These are phyloP conservation scores for Mycena vulgaris DNA, from an alignment of 768 basidiomycete species.

Conservation along the genomic window DNA sequence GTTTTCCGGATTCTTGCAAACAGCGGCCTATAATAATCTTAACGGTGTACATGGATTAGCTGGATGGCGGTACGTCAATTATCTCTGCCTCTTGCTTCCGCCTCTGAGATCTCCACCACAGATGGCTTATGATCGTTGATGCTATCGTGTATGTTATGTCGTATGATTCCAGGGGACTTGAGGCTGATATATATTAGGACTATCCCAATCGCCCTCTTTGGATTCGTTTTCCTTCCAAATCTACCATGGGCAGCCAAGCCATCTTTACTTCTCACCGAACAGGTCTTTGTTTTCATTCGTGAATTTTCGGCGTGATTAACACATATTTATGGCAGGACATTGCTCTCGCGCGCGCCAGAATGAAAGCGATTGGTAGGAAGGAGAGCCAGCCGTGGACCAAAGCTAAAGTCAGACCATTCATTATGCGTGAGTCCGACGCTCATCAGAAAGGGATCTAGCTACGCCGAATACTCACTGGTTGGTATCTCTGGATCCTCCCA, in stretches of 20 bases:
- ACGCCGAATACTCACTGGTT: constrained; percentile 29
- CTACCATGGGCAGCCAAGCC: constrained; percentile 36
- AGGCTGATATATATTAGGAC: constrained; percentile 23
- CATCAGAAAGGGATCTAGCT: constrained; percentile 9
- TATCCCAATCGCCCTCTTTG: constrained; percentile 36
- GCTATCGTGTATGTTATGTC: constrained; percentile 31
- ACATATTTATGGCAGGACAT: constrained; percentile 18
- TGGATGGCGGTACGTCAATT: constrained; percentile 33
- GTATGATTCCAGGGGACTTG: not conserved
- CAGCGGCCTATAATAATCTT: constrained; percentile 37
- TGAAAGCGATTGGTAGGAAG: constrained; percentile 38
- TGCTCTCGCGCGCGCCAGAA: constrained; percentile 34
- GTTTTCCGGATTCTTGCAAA: constrained; percentile 42
- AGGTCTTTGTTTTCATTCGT: not conserved
- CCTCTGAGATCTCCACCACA: not conserved
- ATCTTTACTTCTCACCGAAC: constrained; percentile 15
- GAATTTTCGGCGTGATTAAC: not conserved
- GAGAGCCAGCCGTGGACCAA: constrained; percentile 36
- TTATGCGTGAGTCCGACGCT: not conserved
- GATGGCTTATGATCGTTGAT: constrained; percentile 40
- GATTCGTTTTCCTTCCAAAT: constrained; percentile 36
- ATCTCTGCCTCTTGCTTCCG: not conserved
- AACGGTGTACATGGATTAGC: constrained; percentile 33
- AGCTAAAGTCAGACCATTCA: constrained; percentile 9
- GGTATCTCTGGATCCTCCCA: constrained; percentile 37